phyloP scores from a whole-genome alignment of 169 alveolate genomes.

The Cyclospora cayetanensis region DNA sequence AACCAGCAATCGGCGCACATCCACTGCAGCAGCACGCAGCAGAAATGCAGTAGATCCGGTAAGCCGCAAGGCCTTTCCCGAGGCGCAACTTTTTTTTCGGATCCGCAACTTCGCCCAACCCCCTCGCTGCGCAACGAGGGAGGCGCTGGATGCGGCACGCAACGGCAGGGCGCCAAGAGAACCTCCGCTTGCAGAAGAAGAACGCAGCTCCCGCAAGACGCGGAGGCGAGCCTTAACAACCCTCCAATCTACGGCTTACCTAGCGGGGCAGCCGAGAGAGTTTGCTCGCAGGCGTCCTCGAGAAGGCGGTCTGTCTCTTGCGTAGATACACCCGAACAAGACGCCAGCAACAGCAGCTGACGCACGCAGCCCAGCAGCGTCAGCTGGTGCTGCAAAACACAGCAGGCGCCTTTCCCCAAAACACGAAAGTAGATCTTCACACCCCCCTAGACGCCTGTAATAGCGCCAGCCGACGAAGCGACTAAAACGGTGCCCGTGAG shows the following conservation, averaged over 20 bases:
- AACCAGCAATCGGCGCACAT: constrained; percentile 43
- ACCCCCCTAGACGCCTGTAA: background rate
- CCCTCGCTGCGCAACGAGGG: too few relatives aligned
- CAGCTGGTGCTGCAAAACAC: constrained; percentile 48
- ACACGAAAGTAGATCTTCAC: background rate
- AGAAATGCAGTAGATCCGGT: background rate
- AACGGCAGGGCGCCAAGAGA: too few relatives aligned
- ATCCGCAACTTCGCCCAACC: too few relatives aligned
- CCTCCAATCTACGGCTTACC: too few relatives aligned
- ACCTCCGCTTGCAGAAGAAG: too few relatives aligned
- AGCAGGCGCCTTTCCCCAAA: background rate
- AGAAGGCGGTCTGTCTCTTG: constrained; percentile 57
- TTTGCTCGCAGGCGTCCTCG: constrained; percentile 65
- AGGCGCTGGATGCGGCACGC: too few relatives aligned
- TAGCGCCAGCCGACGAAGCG: background rate
- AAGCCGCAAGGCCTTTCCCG: too few relatives aligned
- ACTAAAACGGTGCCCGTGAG: background rate
- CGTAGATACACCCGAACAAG: constrained; percentile 23
- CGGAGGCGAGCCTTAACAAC: too few relatives aligned
- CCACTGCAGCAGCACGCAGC: background rate
- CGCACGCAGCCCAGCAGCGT: constrained; percentile 57
- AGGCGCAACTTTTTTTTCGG: too few relatives aligned
- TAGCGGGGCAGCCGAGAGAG: constrained; percentile 25
- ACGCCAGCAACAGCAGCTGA: constrained; percentile 61
- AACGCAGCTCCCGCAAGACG: too few relatives aligned